Percentiles rank a stretch among this genome's conserved stretches.
phyloP scores from a whole-genome alignment of 2,329 filamentous ascomycete genomes.

The Apiospora aurea region DNA sequence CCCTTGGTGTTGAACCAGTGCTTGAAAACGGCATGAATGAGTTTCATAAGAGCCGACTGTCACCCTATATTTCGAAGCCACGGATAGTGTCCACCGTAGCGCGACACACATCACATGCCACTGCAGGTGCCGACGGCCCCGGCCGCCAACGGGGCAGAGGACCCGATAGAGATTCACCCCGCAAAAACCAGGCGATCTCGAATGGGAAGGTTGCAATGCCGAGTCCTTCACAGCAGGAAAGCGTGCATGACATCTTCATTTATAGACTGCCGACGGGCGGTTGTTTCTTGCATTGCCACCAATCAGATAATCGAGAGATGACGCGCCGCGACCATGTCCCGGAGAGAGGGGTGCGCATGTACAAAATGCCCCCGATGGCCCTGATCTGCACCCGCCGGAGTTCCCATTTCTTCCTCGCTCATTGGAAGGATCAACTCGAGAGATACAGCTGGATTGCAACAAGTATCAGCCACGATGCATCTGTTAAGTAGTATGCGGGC shows the following conservation, averaged over 20 bases:
- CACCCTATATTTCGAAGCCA: not conserved
- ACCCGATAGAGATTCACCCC: not conserved
- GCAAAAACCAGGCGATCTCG: not conserved
- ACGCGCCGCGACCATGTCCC: not conserved
- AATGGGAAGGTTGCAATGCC: slow-evolving; percentile 8
- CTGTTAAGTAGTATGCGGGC: not conserved
- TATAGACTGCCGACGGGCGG: not conserved
- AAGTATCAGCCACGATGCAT: not conserved
- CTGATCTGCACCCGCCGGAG: not conserved
- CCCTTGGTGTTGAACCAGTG: too few species aligned
- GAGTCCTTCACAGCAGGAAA: not conserved
- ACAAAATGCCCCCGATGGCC: not conserved
- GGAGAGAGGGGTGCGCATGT: not conserved
- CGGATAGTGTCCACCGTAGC: not conserved
- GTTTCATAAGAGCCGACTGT: too few species aligned
- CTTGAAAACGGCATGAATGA: too few species aligned
- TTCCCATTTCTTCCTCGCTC: not conserved
- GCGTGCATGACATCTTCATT: not conserved
- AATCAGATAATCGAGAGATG: not conserved
- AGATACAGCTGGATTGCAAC: not conserved
- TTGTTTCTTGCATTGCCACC: not conserved
- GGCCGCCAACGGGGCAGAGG: not conserved
- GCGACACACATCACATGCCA: not conserved
- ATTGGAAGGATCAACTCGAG: too few species aligned
- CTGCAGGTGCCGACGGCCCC: not conserved